Evolutionary conservation across 179 eudicot genomes (phyloP).

Genomic region (Spergularia azorica): DNA sequence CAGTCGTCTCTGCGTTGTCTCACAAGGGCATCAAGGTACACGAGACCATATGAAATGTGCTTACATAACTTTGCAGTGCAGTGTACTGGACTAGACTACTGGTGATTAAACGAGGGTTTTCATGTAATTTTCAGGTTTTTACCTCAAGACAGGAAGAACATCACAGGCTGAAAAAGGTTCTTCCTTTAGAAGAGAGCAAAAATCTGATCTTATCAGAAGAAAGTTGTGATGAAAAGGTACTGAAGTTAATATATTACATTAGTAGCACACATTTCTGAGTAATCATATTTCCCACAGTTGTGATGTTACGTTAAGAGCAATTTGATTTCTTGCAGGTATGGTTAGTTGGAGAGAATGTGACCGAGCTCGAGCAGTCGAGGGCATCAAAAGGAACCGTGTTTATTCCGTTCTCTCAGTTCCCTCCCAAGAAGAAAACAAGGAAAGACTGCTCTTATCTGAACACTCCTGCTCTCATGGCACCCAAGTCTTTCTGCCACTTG

Average conservation of each 20-base stretch:
- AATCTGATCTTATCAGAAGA: slow-evolving; percentile 42
- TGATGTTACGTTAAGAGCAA: neutral
- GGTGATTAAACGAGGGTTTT: neutral
- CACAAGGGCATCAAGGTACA: slow-evolving; percentile 56
- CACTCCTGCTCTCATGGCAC: slow-evolving; percentile 53
- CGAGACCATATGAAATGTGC: neutral
- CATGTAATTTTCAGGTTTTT: slow-evolving; percentile 43
- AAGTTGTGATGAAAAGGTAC: slow-evolving; percentile 48
- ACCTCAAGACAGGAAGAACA: slow-evolving; percentile 42
- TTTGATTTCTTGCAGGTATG: slow-evolving; percentile 43
- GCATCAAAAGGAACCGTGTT: slow-evolving; percentile 56
- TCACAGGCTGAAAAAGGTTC: slow-evolving; percentile 42
- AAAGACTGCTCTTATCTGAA: slow-evolving; percentile 46
- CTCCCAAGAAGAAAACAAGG: slow-evolving; percentile 61
- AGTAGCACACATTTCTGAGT: neutral
- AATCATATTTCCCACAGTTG: neutral
- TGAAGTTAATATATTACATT: neutral
- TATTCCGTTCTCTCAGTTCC: slow-evolving; percentile 65
- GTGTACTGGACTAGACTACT: no score
- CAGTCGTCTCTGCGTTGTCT: slow-evolving; percentile 49
- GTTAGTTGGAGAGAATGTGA: slow-evolving; percentile 73
- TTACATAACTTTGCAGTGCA: neutral
- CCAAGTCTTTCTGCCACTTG: slow-evolving; percentile 44
- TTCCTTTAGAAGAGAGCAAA: slow-evolving; percentile 24
- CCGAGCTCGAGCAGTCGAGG: slow-evolving; percentile 49